Conservation (phyloP, 139 green algal species). For the Spirogloea muscicola region DNA sequence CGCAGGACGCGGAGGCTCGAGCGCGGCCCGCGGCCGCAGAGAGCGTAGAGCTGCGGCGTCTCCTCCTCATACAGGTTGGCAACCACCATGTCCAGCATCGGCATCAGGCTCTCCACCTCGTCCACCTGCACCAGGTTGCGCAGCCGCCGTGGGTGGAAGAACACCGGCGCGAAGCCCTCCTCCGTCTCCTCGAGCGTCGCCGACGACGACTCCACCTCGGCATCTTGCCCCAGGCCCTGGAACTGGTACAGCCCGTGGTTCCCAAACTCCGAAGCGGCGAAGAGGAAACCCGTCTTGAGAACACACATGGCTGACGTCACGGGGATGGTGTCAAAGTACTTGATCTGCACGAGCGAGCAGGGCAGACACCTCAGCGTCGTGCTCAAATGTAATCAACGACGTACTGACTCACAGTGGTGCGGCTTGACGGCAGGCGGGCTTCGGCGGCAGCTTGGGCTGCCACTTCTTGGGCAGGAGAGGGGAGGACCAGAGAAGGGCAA, state of each 20-base stretch:
- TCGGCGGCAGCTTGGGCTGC: too few species aligned
- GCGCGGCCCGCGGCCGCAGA: slow-evolving; percentile 75
- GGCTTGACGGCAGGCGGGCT: too few species aligned
- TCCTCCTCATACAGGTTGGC: slow-evolving; percentile 61
- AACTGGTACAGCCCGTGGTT: slow-evolving; percentile 98
- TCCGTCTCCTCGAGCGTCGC: slow-evolving; percentile 73
- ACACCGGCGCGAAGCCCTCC: slow-evolving; percentile 78
- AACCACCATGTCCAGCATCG: slow-evolving; percentile 89
- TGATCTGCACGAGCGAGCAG: too few species aligned
- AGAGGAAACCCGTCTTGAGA: slow-evolving; percentile 93
- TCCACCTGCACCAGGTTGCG: slow-evolving; percentile 79
- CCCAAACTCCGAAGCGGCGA: slow-evolving; percentile 90
- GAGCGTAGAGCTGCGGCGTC: slow-evolving; percentile 87
- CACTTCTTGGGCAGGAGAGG: too few species aligned
- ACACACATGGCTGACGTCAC: slow-evolving; percentile 77
- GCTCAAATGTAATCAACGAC: too few species aligned
- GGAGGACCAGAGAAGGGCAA: too few species aligned
- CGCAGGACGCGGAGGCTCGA: slow-evolving; percentile 81
- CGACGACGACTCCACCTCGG: slow-evolving; percentile 73
- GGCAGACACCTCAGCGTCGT: too few species aligned
- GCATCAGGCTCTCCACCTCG: slow-evolving; percentile 77
- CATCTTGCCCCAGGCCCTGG: slow-evolving; percentile 88
- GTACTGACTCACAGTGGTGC: too few species aligned
- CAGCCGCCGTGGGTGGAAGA: slow-evolving; percentile 83
- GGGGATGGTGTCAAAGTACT: slow-evolving; percentile 98